phyloP scores from a whole-genome alignment of 768 basidiomycete species.

The Phlebiopsis flavidoalba region DNA sequence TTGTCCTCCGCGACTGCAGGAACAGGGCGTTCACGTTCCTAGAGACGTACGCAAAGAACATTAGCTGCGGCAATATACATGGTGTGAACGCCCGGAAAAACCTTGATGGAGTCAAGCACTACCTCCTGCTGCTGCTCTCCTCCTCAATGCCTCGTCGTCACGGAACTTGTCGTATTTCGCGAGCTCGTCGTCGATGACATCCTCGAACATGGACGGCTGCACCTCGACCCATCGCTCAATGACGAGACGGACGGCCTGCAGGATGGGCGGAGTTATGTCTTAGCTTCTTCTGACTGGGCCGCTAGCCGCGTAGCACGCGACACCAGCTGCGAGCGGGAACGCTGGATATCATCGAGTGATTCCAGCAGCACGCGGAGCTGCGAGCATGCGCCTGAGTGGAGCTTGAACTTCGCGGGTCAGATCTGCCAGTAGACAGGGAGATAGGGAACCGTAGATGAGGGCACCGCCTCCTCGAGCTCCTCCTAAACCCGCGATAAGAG shows the following conservation, averaged over 20 bases:
- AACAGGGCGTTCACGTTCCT: conserved; percentile 71
- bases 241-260: conserved; percentile 52
- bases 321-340: conserved; percentile 56
- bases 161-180: conserved; percentile 73
- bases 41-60: conserved; percentile 7
- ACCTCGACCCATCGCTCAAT: conserved; percentile 67
- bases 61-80: background rate
- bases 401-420: conserved; percentile 2
- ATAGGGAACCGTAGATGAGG: conserved; percentile 53
- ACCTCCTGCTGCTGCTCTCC: conserved; percentile 55
- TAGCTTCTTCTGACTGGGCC: conserved; percentile 59
- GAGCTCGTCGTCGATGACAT: conserved; percentile 71
- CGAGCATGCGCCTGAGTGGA: conserved; percentile 59
- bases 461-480: conserved; percentile 61
- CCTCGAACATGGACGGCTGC: conserved; percentile 85
- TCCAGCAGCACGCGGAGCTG: conserved; percentile 71
- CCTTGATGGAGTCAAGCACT: conserved; percentile 66
- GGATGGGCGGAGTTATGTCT: conserved; percentile 68
- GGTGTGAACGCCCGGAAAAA: conserved; percentile 24
- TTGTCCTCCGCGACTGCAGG: conserved; percentile 65
- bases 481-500: conserved; percentile 33
- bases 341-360: conserved; percentile 67
- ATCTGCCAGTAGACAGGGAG: background rate
- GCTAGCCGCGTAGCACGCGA: conserved; percentile 58
- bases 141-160: conserved; percentile 49